Evolutionary conservation across 345 rosid species (phyloP).

Genomic region (Reutealis trisperma): DNA sequence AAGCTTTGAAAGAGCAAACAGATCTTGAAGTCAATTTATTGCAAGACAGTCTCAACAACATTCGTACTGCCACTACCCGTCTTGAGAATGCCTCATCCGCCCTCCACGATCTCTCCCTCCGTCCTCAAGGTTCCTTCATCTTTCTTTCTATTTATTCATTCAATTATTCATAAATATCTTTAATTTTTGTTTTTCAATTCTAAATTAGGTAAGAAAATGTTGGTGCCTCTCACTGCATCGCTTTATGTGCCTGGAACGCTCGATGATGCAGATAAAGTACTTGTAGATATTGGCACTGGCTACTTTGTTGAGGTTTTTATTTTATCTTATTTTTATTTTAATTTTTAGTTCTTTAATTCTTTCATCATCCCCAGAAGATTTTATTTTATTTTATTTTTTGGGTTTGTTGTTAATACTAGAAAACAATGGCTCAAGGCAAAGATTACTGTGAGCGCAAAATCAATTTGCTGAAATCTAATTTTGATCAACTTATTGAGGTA

Average conservation of each 20-base stretch:
- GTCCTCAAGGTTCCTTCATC: conserved; percentile 53
- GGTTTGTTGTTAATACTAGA: conserved; percentile 45
- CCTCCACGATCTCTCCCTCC: conserved; percentile 79
- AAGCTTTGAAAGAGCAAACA: conserved; percentile 81
- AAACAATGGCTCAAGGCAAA: conserved; percentile 88
- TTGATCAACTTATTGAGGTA: conserved; percentile 96
- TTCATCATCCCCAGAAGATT: not conserved
- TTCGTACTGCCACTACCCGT: conserved; percentile 87
- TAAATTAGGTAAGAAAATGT: conserved; percentile 67
- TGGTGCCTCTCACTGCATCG: conserved; percentile 93
- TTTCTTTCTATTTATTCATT: not conserved
- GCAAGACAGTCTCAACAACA: conserved; percentile 95
- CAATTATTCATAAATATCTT: not conserved
- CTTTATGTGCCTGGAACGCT: conserved; percentile 89
- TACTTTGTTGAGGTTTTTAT: conserved; percentile 87
- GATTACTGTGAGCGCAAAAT: conserved; percentile 95
- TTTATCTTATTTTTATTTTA: not conserved
- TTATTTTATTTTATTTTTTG: not conserved
- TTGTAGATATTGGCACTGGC: conserved; percentile 97
- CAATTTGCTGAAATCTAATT: conserved; percentile 85
- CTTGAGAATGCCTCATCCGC: conserved; percentile 76
- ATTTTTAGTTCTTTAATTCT: not conserved
- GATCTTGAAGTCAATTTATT: conserved; percentile 91
- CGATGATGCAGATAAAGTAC: conserved; percentile 73
- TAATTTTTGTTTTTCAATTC: too few species aligned